Conservation (phyloP, 176 grass and related monocot species). For the Avena eriantha region DNA sequence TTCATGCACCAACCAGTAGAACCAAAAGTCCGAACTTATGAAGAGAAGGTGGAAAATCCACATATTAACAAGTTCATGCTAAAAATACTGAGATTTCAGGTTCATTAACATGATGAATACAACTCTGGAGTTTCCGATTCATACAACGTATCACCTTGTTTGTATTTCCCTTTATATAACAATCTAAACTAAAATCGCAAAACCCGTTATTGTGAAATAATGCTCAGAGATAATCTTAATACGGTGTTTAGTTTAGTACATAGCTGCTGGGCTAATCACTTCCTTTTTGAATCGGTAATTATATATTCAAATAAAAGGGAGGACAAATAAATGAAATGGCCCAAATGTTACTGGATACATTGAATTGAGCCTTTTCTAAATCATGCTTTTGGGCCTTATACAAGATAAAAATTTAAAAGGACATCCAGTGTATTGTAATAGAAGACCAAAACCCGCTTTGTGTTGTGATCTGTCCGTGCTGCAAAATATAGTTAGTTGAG, state of each 20-base stretch:
- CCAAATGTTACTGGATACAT: conserved; percentile 10
- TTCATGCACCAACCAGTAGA: too few relatives aligned
- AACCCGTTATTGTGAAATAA: background rate
- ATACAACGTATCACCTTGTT: conserved; percentile 20
- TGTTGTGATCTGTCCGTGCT: background rate
- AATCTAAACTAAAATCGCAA: conserved; percentile 10
- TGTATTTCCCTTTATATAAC: conserved; percentile 19
- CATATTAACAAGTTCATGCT: background rate
- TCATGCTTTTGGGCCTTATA: background rate
- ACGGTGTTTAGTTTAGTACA: background rate
- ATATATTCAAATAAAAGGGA: conserved; percentile 8
- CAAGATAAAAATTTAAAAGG: background rate
- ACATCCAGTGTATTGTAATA: conserved; percentile 4
- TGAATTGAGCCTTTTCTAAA: conserved; percentile 2
- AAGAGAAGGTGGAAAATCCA: too few relatives aligned
- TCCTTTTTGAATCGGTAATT: background rate
- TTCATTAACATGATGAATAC: conserved; percentile 18
- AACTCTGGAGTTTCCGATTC: background rate
- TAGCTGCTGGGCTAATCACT: background rate
- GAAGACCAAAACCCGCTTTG: background rate
- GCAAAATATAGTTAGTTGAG: conserved; percentile 17
- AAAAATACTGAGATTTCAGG: conserved; percentile 11
- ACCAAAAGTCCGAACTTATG: too few relatives aligned
- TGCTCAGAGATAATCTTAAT: background rate
- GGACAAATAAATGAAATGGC: background rate